phyloP scores from a whole-genome alignment of 2,329 filamentous ascomycete species.

The Uncinocarpus reesii region DNA sequence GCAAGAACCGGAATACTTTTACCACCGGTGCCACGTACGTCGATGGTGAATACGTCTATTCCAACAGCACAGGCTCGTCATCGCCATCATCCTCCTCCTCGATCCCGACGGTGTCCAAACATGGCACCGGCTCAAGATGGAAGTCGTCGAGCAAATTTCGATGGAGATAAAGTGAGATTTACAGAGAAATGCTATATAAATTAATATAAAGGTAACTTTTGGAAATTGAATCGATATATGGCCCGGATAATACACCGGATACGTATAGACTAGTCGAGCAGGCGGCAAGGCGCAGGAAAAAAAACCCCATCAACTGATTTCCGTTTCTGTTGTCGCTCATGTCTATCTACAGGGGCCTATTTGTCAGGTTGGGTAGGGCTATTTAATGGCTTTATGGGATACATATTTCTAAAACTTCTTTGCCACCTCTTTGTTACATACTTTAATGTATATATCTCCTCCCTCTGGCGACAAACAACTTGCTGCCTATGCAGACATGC shows the following conservation, averaged over 20 bases:
- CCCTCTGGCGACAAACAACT: not conserved
- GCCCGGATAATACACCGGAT: not conserved
- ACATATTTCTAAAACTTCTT: not conserved
- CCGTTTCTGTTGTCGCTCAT: not conserved
- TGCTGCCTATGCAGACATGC: too few species aligned
- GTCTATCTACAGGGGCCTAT: not conserved
- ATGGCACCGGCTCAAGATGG: constrained; percentile 25
- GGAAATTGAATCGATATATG: not conserved
- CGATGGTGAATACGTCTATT: constrained; percentile 89
- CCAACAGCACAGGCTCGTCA: constrained; percentile 22
- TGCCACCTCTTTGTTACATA: not conserved
- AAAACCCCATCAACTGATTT: too few species aligned
- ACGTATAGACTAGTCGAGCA: not conserved
- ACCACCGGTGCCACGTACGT: constrained; percentile 83
- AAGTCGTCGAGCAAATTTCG: constrained; percentile 6
- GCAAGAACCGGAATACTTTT: constrained; percentile 82
- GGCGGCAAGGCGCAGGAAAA: not conserved
- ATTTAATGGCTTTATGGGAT: constrained; percentile 3
- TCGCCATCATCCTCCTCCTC: constrained; percentile 27
- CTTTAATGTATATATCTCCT: constrained; percentile 5
- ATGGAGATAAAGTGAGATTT: constrained; percentile 1
- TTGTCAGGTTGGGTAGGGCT: not conserved
- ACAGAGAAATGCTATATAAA: too few species aligned
- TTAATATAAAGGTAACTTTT: too few species aligned
- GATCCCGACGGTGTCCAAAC: constrained; percentile 31